phyloP scores from a whole-genome alignment of 2,329 filamentous ascomycete species.

The Trichoderma guizhouense region DNA sequence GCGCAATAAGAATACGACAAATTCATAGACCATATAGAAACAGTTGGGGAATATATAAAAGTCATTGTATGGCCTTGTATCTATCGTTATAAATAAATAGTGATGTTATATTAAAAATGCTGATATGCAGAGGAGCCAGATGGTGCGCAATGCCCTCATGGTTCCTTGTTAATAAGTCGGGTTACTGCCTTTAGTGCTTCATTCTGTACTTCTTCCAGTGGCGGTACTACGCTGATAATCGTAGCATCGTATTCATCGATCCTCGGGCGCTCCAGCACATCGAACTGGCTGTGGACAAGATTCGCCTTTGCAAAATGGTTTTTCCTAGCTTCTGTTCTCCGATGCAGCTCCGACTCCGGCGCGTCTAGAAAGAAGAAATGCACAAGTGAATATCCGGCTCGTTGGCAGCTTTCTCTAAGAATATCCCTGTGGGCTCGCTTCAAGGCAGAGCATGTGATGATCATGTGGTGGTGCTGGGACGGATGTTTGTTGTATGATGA shows the following conservation, averaged over 20 bases:
- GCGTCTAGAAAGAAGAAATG: conserved; percentile 6
- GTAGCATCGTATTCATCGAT: conserved; percentile 5
- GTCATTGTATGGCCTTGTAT: background rate
- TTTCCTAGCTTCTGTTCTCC: background rate
- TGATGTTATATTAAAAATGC: background rate
- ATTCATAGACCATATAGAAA: background rate
- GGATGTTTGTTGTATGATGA: background rate
- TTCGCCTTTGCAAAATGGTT: conserved; percentile 8
- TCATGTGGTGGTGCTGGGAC: background rate
- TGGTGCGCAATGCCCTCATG: background rate
- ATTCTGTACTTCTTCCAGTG: background rate
- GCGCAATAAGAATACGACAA: background rate
- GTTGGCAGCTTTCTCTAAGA: background rate
- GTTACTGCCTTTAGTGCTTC: conserved; percentile 22
- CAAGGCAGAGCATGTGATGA: background rate
- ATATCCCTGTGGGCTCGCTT: background rate
- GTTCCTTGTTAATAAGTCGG: background rate
- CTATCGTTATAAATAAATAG: background rate
- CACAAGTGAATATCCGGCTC: background rate
- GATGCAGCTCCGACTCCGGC: background rate
- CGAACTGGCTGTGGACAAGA: conserved; percentile 2
- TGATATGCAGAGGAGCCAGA: background rate
- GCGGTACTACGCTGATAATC: background rate
- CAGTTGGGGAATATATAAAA: background rate
- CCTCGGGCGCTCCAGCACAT: background rate